Conservation (phyloP, 202 grass and related monocot species). For the Zoysia matrella region DNA sequence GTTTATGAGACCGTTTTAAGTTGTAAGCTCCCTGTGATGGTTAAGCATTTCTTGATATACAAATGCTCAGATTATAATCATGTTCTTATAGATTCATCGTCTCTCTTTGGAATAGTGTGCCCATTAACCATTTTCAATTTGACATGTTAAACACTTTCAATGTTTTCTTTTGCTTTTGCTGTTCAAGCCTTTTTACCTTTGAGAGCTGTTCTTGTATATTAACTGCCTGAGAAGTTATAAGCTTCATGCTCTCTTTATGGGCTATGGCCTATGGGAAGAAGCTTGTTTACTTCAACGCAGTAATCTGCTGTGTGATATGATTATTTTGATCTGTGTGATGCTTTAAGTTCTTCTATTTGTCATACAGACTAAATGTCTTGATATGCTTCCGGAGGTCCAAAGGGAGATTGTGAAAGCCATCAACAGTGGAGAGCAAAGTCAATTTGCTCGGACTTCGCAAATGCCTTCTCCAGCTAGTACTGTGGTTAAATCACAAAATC, state of each 20-base stretch:
- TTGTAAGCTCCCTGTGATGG: not conserved
- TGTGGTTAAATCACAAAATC: slow-evolving; percentile 45
- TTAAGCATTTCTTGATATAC: slow-evolving; percentile 13
- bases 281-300: slow-evolving; percentile 25
- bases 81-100: not conserved
- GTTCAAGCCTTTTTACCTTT: not conserved
- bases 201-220: too few relatives aligned
- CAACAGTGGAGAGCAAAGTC: slow-evolving; percentile 41
- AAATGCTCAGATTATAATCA: slow-evolving; percentile 3
- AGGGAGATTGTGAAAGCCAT: slow-evolving; percentile 54
- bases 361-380: slow-evolving; percentile 63
- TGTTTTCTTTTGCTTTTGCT: not conserved
- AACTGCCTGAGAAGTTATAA: too few relatives aligned
- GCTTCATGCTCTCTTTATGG: slow-evolving; percentile 6
- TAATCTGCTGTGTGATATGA: slow-evolving; percentile 15
- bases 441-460: slow-evolving; percentile 54
- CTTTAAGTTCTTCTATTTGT: slow-evolving; percentile 15
- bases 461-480: slow-evolving; percentile 49
- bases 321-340: slow-evolving; percentile 17
- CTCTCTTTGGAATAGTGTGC: slow-evolving; percentile 26
- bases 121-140: not conserved
- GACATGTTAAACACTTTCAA: too few relatives aligned
- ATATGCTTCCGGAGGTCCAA: slow-evolving; percentile 74
- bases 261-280: slow-evolving; percentile 7
- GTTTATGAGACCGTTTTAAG: not conserved